A percentile compares a stretch with the other conserved stretches of the same genome.
Evolutionary conservation across 2,329 filamentous ascomycete species (phyloP).

Genomic region (Colletotrichum sp.): DNA sequence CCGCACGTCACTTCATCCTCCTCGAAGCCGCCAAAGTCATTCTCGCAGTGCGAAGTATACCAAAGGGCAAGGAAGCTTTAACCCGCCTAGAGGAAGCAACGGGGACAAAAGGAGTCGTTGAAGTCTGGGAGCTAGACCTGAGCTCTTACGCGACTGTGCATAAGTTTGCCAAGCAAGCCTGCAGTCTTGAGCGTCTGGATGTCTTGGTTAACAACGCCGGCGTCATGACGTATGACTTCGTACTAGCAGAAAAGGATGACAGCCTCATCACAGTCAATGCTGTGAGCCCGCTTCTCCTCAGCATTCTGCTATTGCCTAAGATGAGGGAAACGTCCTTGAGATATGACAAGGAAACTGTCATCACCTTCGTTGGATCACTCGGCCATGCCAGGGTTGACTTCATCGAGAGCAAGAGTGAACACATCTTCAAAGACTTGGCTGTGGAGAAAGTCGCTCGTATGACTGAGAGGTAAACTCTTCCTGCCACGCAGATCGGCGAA

Average conservation of each 20-base stretch:
- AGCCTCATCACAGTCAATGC: conserved; percentile 49
- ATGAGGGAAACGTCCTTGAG: conserved; percentile 38
- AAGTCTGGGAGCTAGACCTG: conserved; percentile 51
- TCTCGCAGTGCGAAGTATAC: conserved; percentile 41
- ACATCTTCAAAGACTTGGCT: conserved; percentile 36
- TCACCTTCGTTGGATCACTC: neutral
- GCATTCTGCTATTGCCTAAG: conserved; percentile 44
- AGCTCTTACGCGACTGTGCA: conserved; percentile 37
- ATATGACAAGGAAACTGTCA: conserved; percentile 24
- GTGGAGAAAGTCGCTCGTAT: neutral
- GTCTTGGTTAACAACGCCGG: conserved; percentile 41
- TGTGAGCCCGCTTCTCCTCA: conserved; percentile 48
- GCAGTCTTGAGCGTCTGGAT: conserved; percentile 39
- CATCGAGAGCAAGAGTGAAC: conserved; percentile 28
- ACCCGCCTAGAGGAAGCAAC: conserved; percentile 36
- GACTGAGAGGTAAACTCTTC: neutral
- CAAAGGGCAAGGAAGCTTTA: conserved; percentile 44
- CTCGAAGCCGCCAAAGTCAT: conserved; percentile 41
- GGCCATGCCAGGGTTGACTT: conserved; percentile 29
- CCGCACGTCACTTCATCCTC: neutral
- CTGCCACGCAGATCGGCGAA: fast-evolving
- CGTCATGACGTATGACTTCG: conserved; percentile 2
- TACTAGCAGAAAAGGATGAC: conserved; percentile 43
- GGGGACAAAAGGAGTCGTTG: conserved; percentile 26
- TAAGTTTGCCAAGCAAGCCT: conserved; percentile 38